Evolutionary conservation across 768 basidiomycete species (phyloP), one percentile per base, ranked within the genome.

Genomic region (Psilocybe subaeruginosa): DNA sequence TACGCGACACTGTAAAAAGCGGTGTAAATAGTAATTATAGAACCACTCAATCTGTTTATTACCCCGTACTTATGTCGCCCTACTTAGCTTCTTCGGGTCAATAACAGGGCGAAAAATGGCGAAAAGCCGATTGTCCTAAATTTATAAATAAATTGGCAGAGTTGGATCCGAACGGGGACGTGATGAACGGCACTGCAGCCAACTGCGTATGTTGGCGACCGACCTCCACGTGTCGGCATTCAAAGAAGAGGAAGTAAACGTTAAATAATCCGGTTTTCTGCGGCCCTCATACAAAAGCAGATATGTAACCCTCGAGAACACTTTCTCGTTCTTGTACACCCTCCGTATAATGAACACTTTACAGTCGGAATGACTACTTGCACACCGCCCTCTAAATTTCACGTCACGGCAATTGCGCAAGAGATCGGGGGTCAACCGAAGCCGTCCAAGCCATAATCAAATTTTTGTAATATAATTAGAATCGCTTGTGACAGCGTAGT

Each of bases 171-270:
- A 53, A 33, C 6, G 30, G 51, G 31, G 51, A 17, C 30, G 51
- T n/a, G 17, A 35, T 53, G 30, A 14, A 51, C 30, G n/a, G n/a
- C 33, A 35, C 33, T 35, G 6, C 11, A 7, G 11, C 33, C 33
- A 35, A 35, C 33, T 35, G 33, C 7, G 11, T 35, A 35, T 35
- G 11, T 31, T 51, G 27, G 27, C 3, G 5, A n/a, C 45, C 47
- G 31, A 48, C 23, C 30, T 53, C 55, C 56, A 57, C 56, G 45
- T 57, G 56, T 57, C 56, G 56, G 56, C 56, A 49, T 57, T 57
- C 35, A 56, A 56, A 56, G 8, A 17, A 9, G 23, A 11, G 48
- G n/a, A 49, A 12, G 11, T 49, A 11, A 11, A 49, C 16, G 29
- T 29, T 12, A 50, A 50, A 50, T 8, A 50, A 30, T 30, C 49